Base-by-base conservation (phyloP, 129 eudicot genomes). In the Erigeron canadensis region DNA sequence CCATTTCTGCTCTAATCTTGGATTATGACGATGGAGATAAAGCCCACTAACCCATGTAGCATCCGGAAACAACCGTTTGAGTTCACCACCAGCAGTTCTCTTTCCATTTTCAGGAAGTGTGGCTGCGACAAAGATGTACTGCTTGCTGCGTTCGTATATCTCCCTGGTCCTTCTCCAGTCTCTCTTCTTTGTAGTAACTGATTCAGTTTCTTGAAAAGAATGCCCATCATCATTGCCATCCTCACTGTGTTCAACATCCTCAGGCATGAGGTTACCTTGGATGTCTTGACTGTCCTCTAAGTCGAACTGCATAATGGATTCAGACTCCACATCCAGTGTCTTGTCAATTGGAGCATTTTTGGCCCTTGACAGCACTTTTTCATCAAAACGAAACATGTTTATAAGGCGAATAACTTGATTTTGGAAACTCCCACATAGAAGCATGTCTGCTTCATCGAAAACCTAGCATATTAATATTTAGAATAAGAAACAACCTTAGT, bases 1-100 rank as follows among this genome's bases (percentile, higher is more conserved):
- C 99, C 99, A 94, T 73, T 82, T 90, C 67, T 94, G 99, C 82
- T 89, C 86, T 85, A 94, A 81, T 91, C 99, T 90, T 58, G 97
- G 99, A 74, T 86, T 94, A 66, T 94, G 99, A 51, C 90, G 72
- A 71, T 94, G 97, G 81, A 90, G 97, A 94, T 87, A 94, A 82
- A 80, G 87, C 54, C 99, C 99, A 65, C 89, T 90, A 73, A 94
- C 89, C 99, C 97, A 94, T 39, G 75, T 79, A 62, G 99, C 99
- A 43, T 86, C 96, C 2, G 99, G 99, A 78, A 90, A 94, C 89
- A 89, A 77, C 38, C 90, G 77, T 56, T 90, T 90, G 74, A 94
- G 75, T 18, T 80, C 88, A 48, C 97, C 99, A 51, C 98, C 97
- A 70, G 95, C 97, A 23, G 99, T 94, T 83, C 80, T 73, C 79